These are phyloP conservation scores for Akanthomyces muscarius DNA, from an alignment of 2,329 filamentous ascomycete genomes.

Conservation along the genomic window DNA sequence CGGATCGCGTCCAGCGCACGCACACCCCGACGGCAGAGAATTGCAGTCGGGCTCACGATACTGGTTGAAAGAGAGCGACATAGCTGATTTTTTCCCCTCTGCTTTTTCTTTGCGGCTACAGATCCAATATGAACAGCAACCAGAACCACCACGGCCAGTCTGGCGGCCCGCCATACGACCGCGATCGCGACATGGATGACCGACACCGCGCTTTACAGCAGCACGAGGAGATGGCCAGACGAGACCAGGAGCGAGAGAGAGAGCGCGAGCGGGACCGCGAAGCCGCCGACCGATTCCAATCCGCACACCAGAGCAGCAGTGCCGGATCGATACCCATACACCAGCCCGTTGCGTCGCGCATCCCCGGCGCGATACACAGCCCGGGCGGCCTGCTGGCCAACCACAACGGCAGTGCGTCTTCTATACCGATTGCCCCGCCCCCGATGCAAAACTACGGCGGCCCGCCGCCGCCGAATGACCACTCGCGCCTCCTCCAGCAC, in stretches of 20 bases:
- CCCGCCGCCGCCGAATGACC: conserved; percentile 47
- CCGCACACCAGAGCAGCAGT: conserved; percentile 82
- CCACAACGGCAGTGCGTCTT: conserved; percentile 57
- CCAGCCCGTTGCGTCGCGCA: conserved; percentile 83
- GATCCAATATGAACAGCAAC: conserved; percentile 41
- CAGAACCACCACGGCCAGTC: conserved; percentile 40
- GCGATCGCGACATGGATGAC: conserved; percentile 47
- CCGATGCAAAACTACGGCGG: conserved; percentile 51
- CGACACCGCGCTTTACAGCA: conserved; percentile 44
- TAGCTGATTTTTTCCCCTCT: conserved; percentile 1
- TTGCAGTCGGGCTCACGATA: not conserved
- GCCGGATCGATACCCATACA: conserved; percentile 87
- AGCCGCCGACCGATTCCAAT: conserved; percentile 61
- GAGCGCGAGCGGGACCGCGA: conserved; percentile 65
- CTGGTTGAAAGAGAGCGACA: not conserved
- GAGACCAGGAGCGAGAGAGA: conserved; percentile 43
- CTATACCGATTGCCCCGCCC: conserved; percentile 50
- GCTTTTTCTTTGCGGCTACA: conserved; percentile 6
- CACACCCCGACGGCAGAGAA: not conserved
- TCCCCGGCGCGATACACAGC: conserved; percentile 80
- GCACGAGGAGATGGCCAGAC: conserved; percentile 44
- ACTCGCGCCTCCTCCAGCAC: conserved; percentile 49
- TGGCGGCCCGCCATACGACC: conserved; percentile 41
- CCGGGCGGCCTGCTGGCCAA: conserved; percentile 83
- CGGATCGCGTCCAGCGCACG: not conserved